A percentile compares a stretch with the other conserved stretches of the same genome.
These are phyloP conservation scores for Stachybotrys chartarum DNA, from an alignment of 2,329 filamentous ascomycete species.

Conservation along the genomic window DNA sequence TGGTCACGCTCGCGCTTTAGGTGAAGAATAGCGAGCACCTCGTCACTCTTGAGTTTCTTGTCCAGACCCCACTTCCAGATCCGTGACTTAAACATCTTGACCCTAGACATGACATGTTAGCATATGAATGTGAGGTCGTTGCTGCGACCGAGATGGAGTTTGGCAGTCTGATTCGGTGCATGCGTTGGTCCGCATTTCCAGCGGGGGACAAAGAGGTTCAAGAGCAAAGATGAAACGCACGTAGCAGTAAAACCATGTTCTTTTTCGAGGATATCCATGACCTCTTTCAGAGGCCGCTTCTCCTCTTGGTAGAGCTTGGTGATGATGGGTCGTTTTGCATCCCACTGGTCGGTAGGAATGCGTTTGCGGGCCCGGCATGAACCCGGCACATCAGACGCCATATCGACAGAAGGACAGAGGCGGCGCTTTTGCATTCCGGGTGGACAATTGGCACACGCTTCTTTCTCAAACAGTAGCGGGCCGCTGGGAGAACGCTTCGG, in stretches of 20 bases:
- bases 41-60: constrained; percentile 33
- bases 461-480: neutral
- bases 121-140: neutral
- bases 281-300: constrained; percentile 31
- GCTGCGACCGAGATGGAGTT: too few relatives aligned
- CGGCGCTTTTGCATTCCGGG: too few relatives aligned
- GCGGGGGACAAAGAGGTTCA: neutral
- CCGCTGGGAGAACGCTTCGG: neutral
- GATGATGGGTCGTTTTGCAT: constrained; percentile 26
- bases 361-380: constrained; percentile 19
- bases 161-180: neutral
- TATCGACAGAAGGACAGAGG: too few relatives aligned
- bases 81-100: constrained; percentile 36
- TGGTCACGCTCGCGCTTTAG: constrained; percentile 28
- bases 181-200: neutral
- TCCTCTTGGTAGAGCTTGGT: constrained; percentile 31
- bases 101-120: constrained; percentile 13
- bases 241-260: constrained; percentile 31
- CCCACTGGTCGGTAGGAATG: constrained; percentile 24
- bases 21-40: constrained; percentile 30
- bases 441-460: neutral
- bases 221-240: constrained; percentile 16
- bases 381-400: constrained; percentile 2
- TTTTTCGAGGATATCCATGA: constrained; percentile 29
- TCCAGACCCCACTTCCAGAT: constrained; percentile 34